Evolutionary conservation across 2,329 filamentous ascomycete genomes (phyloP).

Genomic region (Alternaria hordeiaustralica): DNA sequence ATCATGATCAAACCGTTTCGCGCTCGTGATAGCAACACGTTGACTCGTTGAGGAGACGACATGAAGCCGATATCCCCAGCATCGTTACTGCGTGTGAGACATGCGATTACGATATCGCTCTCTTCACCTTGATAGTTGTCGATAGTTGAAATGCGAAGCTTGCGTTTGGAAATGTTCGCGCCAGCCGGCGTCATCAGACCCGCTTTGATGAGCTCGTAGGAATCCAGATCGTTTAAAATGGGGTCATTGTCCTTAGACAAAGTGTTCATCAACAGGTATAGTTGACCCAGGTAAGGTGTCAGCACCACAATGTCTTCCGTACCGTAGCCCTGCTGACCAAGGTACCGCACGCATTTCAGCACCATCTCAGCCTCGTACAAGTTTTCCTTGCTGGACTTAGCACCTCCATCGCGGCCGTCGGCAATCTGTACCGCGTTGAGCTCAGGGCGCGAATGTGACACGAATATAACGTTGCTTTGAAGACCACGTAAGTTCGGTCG

Average conservation of each 20-base stretch:
- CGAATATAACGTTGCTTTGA: slow-evolving; percentile 66
- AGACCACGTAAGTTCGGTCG: slow-evolving; percentile 63
- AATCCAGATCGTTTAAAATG: slow-evolving; percentile 72
- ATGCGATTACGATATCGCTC: slow-evolving; percentile 72
- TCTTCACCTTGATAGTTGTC: slow-evolving; percentile 84
- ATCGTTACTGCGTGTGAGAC: slow-evolving; percentile 70
- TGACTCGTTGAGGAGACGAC: slow-evolving; percentile 68
- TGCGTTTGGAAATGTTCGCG: slow-evolving; percentile 59
- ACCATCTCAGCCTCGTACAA: slow-evolving; percentile 70
- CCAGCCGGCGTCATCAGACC: slow-evolving; percentile 65
- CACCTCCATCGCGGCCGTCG: slow-evolving; percentile 59
- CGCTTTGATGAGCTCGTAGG: slow-evolving; percentile 65
- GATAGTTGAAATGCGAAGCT: slow-evolving; percentile 71
- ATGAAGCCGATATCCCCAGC: slow-evolving; percentile 74
- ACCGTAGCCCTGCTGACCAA: slow-evolving; percentile 74
- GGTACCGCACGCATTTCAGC: slow-evolving; percentile 68
- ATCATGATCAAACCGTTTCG: slow-evolving; percentile 71
- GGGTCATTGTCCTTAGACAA: slow-evolving; percentile 67
- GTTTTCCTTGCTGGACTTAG: slow-evolving; percentile 67
- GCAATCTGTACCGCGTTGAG: slow-evolving; percentile 49
- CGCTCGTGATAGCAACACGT: slow-evolving; percentile 73
- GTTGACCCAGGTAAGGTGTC: slow-evolving; percentile 75
- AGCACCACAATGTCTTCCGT: slow-evolving; percentile 70
- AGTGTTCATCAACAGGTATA: slow-evolving; percentile 62
- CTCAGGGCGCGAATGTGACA: slow-evolving; percentile 68